Evolutionary conservation across 2,329 filamentous ascomycete species (phyloP).

Genomic region (Arachnomyces sp.): DNA sequence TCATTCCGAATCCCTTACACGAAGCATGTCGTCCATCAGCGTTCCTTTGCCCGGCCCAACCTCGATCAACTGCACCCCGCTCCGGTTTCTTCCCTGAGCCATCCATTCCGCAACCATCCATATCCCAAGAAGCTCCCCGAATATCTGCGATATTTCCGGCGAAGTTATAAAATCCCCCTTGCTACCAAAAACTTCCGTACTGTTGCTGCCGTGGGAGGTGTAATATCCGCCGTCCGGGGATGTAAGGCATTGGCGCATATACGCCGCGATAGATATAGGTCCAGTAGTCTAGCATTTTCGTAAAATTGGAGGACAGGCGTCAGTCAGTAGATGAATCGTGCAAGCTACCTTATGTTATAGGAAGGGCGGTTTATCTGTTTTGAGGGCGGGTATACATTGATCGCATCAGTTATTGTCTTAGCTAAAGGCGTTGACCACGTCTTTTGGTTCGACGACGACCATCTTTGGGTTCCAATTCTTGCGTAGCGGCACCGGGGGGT

Average conservation of each 20-base stretch:
- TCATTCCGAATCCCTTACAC: conserved; percentile 50
- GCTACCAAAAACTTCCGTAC: conserved; percentile 78
- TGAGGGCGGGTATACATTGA: conserved; percentile 55
- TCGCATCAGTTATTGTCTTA: conserved; percentile 77
- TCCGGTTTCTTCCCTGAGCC: conserved; percentile 66
- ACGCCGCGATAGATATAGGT: conserved; percentile 82
- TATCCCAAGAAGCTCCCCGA: conserved; percentile 86
- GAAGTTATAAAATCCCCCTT: conserved; percentile 96
- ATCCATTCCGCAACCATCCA: conserved; percentile 98
- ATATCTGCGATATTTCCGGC: conserved; percentile 94
- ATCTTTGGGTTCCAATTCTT: too few relatives aligned
- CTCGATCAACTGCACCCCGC: conserved; percentile 82
- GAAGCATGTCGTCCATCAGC: conserved; percentile 90
- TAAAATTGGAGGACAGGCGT: conserved; percentile 4
- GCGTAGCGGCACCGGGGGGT: too few relatives aligned
- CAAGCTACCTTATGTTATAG: background rate
- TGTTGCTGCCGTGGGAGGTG: conserved; percentile 59
- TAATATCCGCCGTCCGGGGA: conserved; percentile 90
- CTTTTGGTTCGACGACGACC: conserved; percentile 27
- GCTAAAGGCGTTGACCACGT: conserved; percentile 91
- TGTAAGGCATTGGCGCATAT: conserved; percentile 98
- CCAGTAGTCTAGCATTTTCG: conserved; percentile 65
- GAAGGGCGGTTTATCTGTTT: background rate
- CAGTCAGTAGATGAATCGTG: background rate
- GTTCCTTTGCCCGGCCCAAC: conserved; percentile 91